Evolutionary conservation across 169 alveolate species (phyloP).

Genomic region (Cryptosporidium ryanae): DNA sequence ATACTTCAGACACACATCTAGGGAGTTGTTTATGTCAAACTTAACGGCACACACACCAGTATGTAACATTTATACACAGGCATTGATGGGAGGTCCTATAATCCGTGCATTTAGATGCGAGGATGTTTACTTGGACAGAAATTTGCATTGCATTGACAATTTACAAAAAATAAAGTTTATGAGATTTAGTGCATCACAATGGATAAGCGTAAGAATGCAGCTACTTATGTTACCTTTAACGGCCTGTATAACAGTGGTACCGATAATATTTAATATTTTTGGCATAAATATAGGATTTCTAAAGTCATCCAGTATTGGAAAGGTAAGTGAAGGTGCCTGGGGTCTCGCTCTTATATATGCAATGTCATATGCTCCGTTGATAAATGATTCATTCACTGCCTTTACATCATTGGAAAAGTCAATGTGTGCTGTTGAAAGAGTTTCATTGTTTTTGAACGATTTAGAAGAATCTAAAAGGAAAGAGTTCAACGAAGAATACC

Average conservation of each 20-base stretch:
- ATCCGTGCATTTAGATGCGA: constrained; percentile 75
- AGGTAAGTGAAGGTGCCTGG: constrained; percentile 40
- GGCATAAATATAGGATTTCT: constrained; percentile 5
- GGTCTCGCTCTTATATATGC: constrained; percentile 64
- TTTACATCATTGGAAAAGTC: constrained; percentile 64
- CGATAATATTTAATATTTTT: constrained; percentile 23
- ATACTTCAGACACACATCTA: constrained; percentile 76
- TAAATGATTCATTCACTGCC: constrained; percentile 26
- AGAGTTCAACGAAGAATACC: constrained; percentile 36
- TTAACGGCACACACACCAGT: constrained; percentile 78
- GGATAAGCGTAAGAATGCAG: constrained; percentile 74
- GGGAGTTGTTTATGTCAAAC: constrained; percentile 78
- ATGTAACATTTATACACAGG: constrained; percentile 79
- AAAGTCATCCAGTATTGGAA: not conserved
- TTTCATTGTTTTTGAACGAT: constrained; percentile 40
- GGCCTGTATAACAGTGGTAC: constrained; percentile 49
- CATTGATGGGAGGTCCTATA: constrained; percentile 77
- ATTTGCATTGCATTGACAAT: constrained; percentile 36
- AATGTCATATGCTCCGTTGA: constrained; percentile 65
- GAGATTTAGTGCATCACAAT: constrained; percentile 55
- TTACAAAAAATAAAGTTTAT: constrained; percentile 54
- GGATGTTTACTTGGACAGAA: constrained; percentile 15
- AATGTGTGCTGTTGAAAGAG: constrained; percentile 71
- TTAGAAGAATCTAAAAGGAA: constrained; percentile 10
- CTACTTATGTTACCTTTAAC: constrained; percentile 65